Conservation (phyloP, 2,329 filamentous ascomycete species). For the Tympanopsis confertula region DNA sequence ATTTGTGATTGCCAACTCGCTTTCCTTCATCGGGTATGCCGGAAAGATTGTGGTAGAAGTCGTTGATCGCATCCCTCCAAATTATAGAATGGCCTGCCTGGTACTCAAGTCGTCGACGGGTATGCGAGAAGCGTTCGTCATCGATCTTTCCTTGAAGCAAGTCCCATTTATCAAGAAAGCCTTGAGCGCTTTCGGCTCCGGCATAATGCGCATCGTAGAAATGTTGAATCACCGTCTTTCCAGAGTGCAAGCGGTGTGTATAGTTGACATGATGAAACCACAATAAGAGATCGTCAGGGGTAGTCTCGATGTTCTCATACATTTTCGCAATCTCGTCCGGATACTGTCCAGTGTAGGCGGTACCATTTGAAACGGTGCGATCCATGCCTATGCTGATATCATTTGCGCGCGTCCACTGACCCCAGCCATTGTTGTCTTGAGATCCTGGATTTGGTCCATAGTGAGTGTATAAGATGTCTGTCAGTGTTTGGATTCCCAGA, state of each 20-base stretch:
- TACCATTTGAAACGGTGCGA: slow-evolving; percentile 56
- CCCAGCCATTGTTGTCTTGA: slow-evolving; percentile 58
- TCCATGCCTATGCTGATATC: slow-evolving; percentile 54
- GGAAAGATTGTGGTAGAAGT: slow-evolving; percentile 52
- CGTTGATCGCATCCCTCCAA: slow-evolving; percentile 57
- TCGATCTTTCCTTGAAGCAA: slow-evolving; percentile 44
- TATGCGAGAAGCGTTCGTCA: slow-evolving; percentile 42
- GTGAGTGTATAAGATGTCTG: slow-evolving; percentile 55
- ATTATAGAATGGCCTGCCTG: slow-evolving; percentile 61
- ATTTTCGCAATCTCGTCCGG: slow-evolving; percentile 41
- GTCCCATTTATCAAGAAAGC: slow-evolving; percentile 41
- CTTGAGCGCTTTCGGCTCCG: slow-evolving; percentile 47
- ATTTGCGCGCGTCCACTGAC: slow-evolving; percentile 62
- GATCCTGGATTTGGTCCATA: slow-evolving; percentile 57
- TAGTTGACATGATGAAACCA: slow-evolving; percentile 70
- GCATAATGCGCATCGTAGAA: slow-evolving; percentile 53
- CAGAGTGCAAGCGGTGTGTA: slow-evolving; percentile 46
- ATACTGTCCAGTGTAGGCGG: slow-evolving; percentile 55
- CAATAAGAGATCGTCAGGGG: slow-evolving; percentile 55
- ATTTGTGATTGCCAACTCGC: slow-evolving; percentile 49
- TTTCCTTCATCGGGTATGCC: slow-evolving; percentile 42
- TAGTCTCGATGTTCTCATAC: slow-evolving; percentile 50
- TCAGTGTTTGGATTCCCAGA: slow-evolving; percentile 57
- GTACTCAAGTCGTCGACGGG: slow-evolving; percentile 45
- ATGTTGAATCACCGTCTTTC: slow-evolving; percentile 57